phyloP scores from a whole-genome alignment of 306 rosid species.

The Rubus idaeus region DNA sequence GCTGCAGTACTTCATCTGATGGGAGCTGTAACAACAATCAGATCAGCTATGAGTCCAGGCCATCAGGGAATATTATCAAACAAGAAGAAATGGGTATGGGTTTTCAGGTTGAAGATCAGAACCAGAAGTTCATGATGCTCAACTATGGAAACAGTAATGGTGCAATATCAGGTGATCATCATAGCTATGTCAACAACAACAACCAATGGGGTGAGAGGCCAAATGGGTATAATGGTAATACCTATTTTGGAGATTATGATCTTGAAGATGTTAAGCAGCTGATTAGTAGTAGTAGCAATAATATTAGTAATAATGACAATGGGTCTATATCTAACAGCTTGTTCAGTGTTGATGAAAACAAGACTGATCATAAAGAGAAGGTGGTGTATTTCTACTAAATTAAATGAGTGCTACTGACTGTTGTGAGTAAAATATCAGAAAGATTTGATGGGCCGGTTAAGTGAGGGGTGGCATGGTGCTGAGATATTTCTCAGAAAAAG shows the following conservation, averaged over 20 bases:
- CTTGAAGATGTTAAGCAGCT: constrained; percentile 57
- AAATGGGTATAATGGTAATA: constrained; percentile 19
- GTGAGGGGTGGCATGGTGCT: constrained; percentile 41
- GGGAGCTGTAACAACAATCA: constrained; percentile 55
- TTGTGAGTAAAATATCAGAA: constrained; percentile 55
- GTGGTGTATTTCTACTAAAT: constrained; percentile 44
- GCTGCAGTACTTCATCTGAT: constrained; percentile 68
- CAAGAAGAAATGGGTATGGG: constrained; percentile 47
- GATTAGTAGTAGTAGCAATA: constrained; percentile 31
- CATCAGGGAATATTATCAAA: constrained; percentile 22
- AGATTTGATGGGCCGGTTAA: constrained; percentile 70
- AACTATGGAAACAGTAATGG: constrained; percentile 25
- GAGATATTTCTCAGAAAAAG: constrained; percentile 18
- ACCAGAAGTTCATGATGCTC: constrained; percentile 31
- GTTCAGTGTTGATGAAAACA: constrained; percentile 48
- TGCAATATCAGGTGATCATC: background rate
- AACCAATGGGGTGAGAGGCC: constrained; percentile 40
- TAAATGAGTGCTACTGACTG: constrained; percentile 24
- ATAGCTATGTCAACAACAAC: constrained; percentile 16
- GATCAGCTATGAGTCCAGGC: constrained; percentile 34
- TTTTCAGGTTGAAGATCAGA: constrained; percentile 35
- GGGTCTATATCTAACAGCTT: constrained; percentile 19
- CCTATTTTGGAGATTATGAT: constrained; percentile 26
- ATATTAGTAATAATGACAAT: constrained; percentile 11
- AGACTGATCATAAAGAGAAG: constrained; percentile 45